These are phyloP conservation scores for Keithomyces neogunnii DNA, from an alignment of 2,329 filamentous ascomycete species.

Conservation along the genomic window DNA sequence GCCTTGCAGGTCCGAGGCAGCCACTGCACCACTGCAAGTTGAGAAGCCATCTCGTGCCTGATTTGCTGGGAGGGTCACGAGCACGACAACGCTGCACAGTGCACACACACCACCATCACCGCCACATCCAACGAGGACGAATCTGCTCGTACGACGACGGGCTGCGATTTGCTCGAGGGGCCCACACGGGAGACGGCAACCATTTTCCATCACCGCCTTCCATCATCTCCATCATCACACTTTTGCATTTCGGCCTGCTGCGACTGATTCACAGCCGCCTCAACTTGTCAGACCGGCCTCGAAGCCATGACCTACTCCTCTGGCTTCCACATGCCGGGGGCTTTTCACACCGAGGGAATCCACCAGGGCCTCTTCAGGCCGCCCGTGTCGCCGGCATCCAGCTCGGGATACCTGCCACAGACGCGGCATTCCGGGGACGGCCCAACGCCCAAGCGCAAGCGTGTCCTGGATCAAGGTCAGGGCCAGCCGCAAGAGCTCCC, in stretches of 20 bases:
- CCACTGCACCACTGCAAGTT: background rate
- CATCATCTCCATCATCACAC: background rate
- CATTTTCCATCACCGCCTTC: background rate
- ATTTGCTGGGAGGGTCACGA: conserved; percentile 1
- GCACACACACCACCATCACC: background rate
- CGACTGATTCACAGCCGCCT: background rate
- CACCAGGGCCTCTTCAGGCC: conserved; percentile 40
- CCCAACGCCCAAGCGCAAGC: conserved; percentile 36
- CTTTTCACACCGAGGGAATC: conserved; percentile 26
- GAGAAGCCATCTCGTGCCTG: background rate
- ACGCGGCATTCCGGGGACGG: conserved; percentile 13
- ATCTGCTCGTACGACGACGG: background rate
- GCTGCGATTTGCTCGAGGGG: background rate
- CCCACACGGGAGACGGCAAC: too few species aligned
- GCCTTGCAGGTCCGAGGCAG: conserved; percentile 1
- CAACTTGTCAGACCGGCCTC: conserved; percentile 4
- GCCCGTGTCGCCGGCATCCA: conserved; percentile 32
- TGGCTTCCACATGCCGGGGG: conserved; percentile 27
- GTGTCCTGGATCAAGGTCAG: conserved; percentile 20
- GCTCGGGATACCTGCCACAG: conserved; percentile 28
- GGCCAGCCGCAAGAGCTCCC: background rate
- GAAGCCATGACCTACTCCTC: conserved; percentile 4
- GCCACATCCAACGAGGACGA: background rate
- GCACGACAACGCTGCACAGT: conserved; percentile 1
- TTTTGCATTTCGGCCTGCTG: too few species aligned